phyloP scores from a whole-genome alignment of 2,329 filamentous ascomycete species.

The Hypoxylon sp. region DNA sequence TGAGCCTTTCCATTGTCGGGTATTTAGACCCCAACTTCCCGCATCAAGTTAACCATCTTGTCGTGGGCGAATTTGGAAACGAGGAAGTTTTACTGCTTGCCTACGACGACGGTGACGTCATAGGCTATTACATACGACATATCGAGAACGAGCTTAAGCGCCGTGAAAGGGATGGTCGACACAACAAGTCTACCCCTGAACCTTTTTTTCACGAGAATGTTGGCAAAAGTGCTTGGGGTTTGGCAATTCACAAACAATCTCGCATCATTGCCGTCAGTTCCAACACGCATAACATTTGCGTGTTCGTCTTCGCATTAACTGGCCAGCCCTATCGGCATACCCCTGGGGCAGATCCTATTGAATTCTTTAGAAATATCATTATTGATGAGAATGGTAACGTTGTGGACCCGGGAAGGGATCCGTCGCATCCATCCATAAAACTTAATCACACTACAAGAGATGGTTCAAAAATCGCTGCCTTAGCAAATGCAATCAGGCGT shows the following conservation, averaged over 20 bases:
- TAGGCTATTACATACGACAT: constrained; percentile 75
- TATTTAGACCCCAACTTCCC: constrained; percentile 66
- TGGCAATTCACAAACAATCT: constrained; percentile 85
- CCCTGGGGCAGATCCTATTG: constrained; percentile 23
- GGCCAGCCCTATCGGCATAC: constrained; percentile 28
- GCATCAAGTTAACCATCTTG: constrained; percentile 78
- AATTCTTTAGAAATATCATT: constrained; percentile 45
- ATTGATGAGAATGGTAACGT: constrained; percentile 44
- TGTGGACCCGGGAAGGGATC: constrained; percentile 7
- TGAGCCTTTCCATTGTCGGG: constrained; percentile 62
- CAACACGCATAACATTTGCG: constrained; percentile 68
- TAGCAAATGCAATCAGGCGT: constrained; percentile 57
- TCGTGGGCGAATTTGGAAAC: constrained; percentile 77
- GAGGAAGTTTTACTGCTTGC: constrained; percentile 78
- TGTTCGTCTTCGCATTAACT: constrained; percentile 56
- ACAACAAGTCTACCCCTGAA: constrained; percentile 35
- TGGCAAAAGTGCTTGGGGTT: constrained; percentile 85
- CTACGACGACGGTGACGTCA: constrained; percentile 83
- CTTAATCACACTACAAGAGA: not conserved
- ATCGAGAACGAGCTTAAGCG: constrained; percentile 56
- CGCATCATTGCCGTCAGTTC: constrained; percentile 88
- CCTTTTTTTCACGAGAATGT: constrained; percentile 84
- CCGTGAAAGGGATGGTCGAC: constrained; percentile 47
- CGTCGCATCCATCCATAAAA: not conserved
- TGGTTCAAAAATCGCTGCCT: constrained; percentile 37